Evolutionary conservation across 805 yeast species (phyloP), one percentile per base, ranked within the genome.

Genomic region (Blastobotrys peoriensis): DNA sequence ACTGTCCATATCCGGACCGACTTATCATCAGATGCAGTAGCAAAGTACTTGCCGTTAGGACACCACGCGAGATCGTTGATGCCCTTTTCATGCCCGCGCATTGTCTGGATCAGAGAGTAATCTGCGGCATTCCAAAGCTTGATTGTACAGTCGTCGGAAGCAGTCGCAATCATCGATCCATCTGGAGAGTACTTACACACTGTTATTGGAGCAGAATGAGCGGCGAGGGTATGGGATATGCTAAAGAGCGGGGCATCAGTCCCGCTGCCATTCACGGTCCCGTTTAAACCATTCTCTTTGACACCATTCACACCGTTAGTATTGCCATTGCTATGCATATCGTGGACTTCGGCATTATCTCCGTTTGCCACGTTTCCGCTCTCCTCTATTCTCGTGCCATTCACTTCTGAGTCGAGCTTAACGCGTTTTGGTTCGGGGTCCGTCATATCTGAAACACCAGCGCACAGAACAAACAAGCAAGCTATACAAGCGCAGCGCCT

Each of bases 21-120:
- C 49, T 79, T 69, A 62, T 91, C 98, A 60, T 91, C 96, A 0
- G 95, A 83, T 1, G 83, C 93, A 0, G 95, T 77, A 1, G 95
- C 96, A 4, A 91, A 48, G 40, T 83, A 76, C 41, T 70, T 67
- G 9, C 83, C 73, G 59, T 84, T 81, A 2, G 91, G 89, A 1
- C 89, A 77, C 79, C 88, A 91, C 30, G 77, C 74, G 1, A 93
- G 54, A 48, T 82, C 88, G 10, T 89, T 82, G 2, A 91, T 69
- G 1, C 95, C 93, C 21, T 64, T 70, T 1, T 75, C 61, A 59
- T 91, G 95, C 1, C 88, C 89, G 6, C 51, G 48, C 2, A 67
- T 50, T 1, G 56, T 48, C 46, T 33, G 74, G 54, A 67, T 46
- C 21, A 67, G 53, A 4, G 55, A 48, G 2, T 73, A 75, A 13